These are phyloP conservation scores for Bruguiera gymnorhiza DNA, from an alignment of 345 rosid genomes.

Conservation along the genomic window DNA sequence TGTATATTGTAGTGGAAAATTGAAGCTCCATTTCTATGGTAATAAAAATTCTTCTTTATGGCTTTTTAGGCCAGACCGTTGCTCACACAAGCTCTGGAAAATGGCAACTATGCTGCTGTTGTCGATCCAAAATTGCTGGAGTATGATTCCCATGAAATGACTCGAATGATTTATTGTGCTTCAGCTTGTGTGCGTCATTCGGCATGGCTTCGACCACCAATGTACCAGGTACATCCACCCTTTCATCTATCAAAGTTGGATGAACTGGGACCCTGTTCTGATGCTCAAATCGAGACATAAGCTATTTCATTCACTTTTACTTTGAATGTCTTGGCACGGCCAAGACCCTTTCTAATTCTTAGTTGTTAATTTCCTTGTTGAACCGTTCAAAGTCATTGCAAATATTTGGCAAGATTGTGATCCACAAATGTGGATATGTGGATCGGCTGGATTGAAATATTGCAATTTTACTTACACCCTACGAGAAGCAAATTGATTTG, in stretches of 20 bases:
- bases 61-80: conserved; percentile 30
- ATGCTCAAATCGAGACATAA: too few species aligned
- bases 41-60: conserved; percentile 13
- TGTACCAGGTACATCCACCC: conserved; percentile 21
- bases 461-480: background rate
- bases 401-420: background rate
- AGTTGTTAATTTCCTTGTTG: too few species aligned
- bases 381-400: background rate
- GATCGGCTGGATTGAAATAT: background rate
- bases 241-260: background rate
- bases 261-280: too few species aligned
- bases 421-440: background rate
- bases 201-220: conserved; percentile 23
- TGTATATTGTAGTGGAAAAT: background rate
- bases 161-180: conserved; percentile 19
- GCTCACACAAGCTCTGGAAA: conserved; percentile 43
- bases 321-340: too few species aligned
- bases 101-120: conserved; percentile 39
- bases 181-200: conserved; percentile 22
- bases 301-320: background rate
- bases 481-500: background rate
- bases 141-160: conserved; percentile 17
- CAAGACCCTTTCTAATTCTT: too few species aligned
- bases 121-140: conserved; percentile 21
- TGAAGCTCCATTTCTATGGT: background rate